Conservation (phyloP, 176 grass and related monocot genomes). For the Avena insularis region DNA sequence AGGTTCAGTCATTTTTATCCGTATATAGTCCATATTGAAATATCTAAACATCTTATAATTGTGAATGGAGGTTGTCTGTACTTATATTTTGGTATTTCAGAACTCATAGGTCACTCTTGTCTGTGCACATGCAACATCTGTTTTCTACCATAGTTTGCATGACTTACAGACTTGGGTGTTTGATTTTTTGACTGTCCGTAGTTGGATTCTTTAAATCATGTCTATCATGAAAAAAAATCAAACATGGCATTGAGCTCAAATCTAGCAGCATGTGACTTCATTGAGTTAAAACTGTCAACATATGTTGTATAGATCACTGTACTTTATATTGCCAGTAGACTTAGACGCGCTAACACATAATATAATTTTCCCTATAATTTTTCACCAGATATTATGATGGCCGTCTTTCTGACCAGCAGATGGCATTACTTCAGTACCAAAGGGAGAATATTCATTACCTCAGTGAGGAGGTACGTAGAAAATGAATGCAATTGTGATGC, state of each 20-base stretch:
- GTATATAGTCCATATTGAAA: too few species aligned
- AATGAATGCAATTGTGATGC: conserved; percentile 13
- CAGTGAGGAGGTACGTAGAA: conserved; percentile 85
- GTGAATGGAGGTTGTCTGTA: background rate
- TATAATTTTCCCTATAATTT: background rate
- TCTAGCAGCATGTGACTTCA: conserved; percentile 20
- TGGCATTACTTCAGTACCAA: conserved; percentile 95
- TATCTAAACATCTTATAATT: too few species aligned
- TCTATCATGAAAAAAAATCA: conserved; percentile 19
- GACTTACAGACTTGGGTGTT: background rate
- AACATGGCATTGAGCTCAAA: conserved; percentile 17
- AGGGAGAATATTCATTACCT: conserved; percentile 98
- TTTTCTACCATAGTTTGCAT: background rate
- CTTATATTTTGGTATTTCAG: conserved; percentile 19
- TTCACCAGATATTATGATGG: conserved; percentile 81
- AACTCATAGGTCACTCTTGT: conserved; percentile 5
- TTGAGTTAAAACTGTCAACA: background rate
- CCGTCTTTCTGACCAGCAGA: conserved; percentile 94
- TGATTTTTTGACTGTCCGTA: conserved; percentile 13
- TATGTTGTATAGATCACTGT: conserved; percentile 11
- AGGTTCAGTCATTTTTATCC: too few species aligned
- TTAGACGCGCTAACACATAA: background rate
- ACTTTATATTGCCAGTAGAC: background rate
- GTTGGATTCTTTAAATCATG: background rate
- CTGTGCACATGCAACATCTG: background rate